These are phyloP conservation scores for Anthracocystis panici-leucophaei DNA, from an alignment of 1,284 basidiomycete species.

Conservation along the genomic window DNA sequence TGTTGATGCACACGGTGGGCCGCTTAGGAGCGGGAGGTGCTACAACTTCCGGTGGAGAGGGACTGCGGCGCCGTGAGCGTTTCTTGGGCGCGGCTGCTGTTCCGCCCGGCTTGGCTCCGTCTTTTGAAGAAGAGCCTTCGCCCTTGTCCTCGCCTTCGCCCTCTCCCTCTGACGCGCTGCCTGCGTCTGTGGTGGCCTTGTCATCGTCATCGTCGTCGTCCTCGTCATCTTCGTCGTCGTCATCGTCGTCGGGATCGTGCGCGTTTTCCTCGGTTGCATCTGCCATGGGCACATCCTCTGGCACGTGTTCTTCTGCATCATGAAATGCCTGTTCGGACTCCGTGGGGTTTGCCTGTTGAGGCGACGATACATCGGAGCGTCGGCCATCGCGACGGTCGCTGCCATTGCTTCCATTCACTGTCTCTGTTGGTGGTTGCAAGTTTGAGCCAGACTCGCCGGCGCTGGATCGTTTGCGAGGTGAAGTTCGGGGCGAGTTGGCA, in stretches of 20 bases:
- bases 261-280: conserved; percentile 21
- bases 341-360: conserved; percentile 6
- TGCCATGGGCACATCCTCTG: conserved; percentile 22
- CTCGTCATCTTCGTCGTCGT: conserved; percentile 37
- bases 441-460: conserved; percentile 17
- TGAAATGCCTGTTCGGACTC: conserved; percentile 24
- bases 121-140: conserved; percentile 37
- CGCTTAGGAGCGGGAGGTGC: conserved; percentile 34
- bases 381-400: conserved; percentile 15
- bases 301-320: conserved; percentile 30
- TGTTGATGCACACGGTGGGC: conserved; percentile 41
- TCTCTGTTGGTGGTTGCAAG: conserved; percentile 21
- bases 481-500: conserved; percentile 34
- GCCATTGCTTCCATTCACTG: conserved; percentile 1
- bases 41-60: conserved; percentile 32
- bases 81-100: conserved; percentile 28
- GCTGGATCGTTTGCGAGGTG: conserved; percentile 46
- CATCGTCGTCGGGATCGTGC: conserved; percentile 11
- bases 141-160: conserved; percentile 36
- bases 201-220: conserved; percentile 50
- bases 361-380: conserved; percentile 20
- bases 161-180: conserved; percentile 53
- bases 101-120: conserved; percentile 40
- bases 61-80: conserved; percentile 37
- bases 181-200: conserved; percentile 46